Percentiles rank a stretch among this genome's conserved stretches.
Evolutionary conservation across 1,139 yeast genomes (phyloP).

Genomic region (Yamadazyma sp.): DNA sequence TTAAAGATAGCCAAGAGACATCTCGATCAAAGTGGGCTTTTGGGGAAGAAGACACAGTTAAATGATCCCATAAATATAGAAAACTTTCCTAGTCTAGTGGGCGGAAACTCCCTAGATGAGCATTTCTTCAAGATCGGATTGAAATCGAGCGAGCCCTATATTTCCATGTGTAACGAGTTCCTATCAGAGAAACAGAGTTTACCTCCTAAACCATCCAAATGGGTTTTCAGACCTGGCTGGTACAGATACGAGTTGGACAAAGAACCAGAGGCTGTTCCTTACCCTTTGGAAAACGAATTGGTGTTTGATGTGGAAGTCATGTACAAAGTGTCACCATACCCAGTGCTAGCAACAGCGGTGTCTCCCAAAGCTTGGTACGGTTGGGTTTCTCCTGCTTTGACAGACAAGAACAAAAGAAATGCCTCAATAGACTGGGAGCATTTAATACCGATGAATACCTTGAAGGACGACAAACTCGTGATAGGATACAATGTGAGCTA

Average conservation of each 20-base stretch:
- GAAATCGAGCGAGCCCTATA: slow-evolving; percentile 61
- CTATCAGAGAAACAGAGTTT: slow-evolving; percentile 26
- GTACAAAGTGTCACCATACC: slow-evolving; percentile 70
- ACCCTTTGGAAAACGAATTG: slow-evolving; percentile 64
- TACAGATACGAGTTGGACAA: slow-evolving; percentile 59
- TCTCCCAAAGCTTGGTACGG: slow-evolving; percentile 85
- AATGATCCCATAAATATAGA: slow-evolving; percentile 60
- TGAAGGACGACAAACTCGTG: slow-evolving; percentile 52
- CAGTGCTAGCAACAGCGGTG: slow-evolving; percentile 82
- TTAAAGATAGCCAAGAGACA: slow-evolving; percentile 62
- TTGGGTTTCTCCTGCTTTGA: slow-evolving; percentile 87
- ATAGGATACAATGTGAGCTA: slow-evolving; percentile 91
- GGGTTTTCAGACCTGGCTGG: slow-evolving; percentile 80
- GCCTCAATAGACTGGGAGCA: slow-evolving; percentile 48
- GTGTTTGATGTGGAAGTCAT: slow-evolving; percentile 91
- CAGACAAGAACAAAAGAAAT: slow-evolving; percentile 20
- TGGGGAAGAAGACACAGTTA: slow-evolving; percentile 76
- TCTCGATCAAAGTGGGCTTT: slow-evolving; percentile 60
- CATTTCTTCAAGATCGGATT: slow-evolving; percentile 79
- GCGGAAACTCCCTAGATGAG: slow-evolving; percentile 64
- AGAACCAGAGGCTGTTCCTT: slow-evolving; percentile 58
- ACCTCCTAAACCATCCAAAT: slow-evolving; percentile 50
- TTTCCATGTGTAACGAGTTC: slow-evolving; percentile 44
- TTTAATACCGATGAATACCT: slow-evolving; percentile 69
- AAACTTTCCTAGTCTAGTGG: slow-evolving; percentile 66